Percentiles rank a stretch among this genome's conserved stretches.
These are phyloP conservation scores for Neurospora sp. DNA, from an alignment of 2,329 filamentous ascomycete genomes.

Conservation along the genomic window DNA sequence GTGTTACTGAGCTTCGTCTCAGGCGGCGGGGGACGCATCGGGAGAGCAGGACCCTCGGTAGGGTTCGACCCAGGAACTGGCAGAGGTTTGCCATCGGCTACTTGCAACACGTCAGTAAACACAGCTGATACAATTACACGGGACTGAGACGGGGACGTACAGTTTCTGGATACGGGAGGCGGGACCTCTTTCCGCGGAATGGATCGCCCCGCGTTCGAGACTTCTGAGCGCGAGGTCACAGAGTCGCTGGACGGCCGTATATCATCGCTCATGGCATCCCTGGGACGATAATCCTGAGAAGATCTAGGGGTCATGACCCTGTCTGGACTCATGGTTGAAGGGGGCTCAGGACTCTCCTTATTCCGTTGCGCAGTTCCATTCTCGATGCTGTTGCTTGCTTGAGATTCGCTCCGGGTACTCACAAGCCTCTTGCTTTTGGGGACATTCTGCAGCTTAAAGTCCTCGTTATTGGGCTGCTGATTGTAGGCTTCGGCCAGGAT, in stretches of 20 bases:
- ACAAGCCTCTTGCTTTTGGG: constrained; percentile 51
- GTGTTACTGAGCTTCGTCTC: constrained; percentile 39
- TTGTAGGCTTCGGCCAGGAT: not conserved
- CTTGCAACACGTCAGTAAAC: constrained; percentile 13
- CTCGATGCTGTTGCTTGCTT: constrained; percentile 31
- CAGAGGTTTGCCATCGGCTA: constrained; percentile 28
- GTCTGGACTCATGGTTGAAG: constrained; percentile 23
- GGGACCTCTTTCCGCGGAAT: constrained; percentile 59
- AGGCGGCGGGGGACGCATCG: constrained; percentile 21
- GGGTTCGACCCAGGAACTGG: constrained; percentile 11
- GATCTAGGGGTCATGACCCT: constrained; percentile 36
- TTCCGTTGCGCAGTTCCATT: constrained; percentile 21
- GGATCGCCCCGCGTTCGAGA: constrained; percentile 31
- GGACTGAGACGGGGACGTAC: constrained; percentile 23
- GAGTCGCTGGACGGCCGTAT: constrained; percentile 34
- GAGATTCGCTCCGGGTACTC: constrained; percentile 34
- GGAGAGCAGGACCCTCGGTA: constrained; percentile 10
- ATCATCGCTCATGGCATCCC: constrained; percentile 40
- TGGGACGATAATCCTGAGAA: constrained; percentile 49
- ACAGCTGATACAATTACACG: not conserved
- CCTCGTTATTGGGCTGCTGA: constrained; percentile 33
- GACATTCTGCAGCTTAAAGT: constrained; percentile 73
- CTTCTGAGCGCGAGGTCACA: constrained; percentile 29
- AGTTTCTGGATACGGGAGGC: constrained; percentile 28
- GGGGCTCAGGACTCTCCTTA: constrained; percentile 22